These are phyloP conservation scores for Boletus semigastroideus DNA, from an alignment of 1,284 basidiomycete genomes.

Conservation along the genomic window DNA sequence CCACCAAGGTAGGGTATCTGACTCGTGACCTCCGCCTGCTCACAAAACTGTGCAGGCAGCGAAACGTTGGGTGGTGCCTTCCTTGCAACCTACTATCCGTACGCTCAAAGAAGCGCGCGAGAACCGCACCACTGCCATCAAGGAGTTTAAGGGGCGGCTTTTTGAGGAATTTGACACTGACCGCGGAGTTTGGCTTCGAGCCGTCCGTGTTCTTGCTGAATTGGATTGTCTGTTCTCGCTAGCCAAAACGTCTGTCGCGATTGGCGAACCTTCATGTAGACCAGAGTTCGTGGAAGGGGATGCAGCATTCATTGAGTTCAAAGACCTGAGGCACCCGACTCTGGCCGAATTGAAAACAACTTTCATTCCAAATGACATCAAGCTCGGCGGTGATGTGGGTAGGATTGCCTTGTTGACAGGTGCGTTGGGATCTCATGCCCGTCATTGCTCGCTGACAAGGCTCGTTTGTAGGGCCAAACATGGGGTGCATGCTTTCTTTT, in stretches of 20 bases:
- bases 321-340: slow-evolving; percentile 85
- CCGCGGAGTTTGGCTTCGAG: slow-evolving; percentile 74
- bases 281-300: slow-evolving; percentile 85
- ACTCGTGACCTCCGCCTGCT: slow-evolving; percentile 1
- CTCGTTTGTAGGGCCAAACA: slow-evolving; percentile 70
- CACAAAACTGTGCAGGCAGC: slow-evolving; percentile 49
- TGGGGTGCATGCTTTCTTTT: slow-evolving; percentile 60
- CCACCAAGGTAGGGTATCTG: slow-evolving; percentile 64
- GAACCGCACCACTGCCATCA: slow-evolving; percentile 75
- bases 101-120: slow-evolving; percentile 91
- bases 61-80: slow-evolving; percentile 75
- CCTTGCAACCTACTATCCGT: slow-evolving; percentile 70
- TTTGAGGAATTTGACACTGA: slow-evolving; percentile 87
- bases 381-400: slow-evolving; percentile 76
- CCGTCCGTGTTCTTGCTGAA: slow-evolving; percentile 79
- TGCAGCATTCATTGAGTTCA: slow-evolving; percentile 77
- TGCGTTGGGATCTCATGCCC: slow-evolving; percentile 29
- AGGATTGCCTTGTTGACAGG: slow-evolving; percentile 91
- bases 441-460: slow-evolving; percentile 1
- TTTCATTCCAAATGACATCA: slow-evolving; percentile 95
- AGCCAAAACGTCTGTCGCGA: slow-evolving; percentile 84
- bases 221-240: slow-evolving; percentile 94
- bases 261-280: slow-evolving; percentile 92
- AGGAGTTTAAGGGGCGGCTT: slow-evolving; percentile 79
- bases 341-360: slow-evolving; percentile 64